phyloP scores from a whole-genome alignment of 441 rosid genomes.

The Syzygium syzygioides region DNA sequence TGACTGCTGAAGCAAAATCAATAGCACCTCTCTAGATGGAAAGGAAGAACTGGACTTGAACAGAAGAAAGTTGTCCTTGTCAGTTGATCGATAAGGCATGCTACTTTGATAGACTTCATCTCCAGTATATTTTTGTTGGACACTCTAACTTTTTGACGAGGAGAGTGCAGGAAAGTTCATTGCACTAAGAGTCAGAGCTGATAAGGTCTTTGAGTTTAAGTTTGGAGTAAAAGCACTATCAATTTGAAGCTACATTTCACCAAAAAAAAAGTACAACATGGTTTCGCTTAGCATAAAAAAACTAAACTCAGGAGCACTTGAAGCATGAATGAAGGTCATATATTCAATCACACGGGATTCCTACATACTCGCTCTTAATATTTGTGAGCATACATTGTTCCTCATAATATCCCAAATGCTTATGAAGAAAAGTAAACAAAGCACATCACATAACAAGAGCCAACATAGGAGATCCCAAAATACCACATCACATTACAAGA shows the following conservation, averaged over 20 bases:
- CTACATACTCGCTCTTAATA: not conserved
- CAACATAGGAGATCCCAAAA: too few species aligned
- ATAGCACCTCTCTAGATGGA: slow-evolving; percentile 48
- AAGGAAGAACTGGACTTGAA: slow-evolving; percentile 55
- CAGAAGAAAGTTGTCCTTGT: slow-evolving; percentile 60
- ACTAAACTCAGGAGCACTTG: not conserved
- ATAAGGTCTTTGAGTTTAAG: slow-evolving; percentile 50
- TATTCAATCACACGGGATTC: not conserved
- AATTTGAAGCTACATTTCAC: slow-evolving; percentile 64
- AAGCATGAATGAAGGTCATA: not conserved
- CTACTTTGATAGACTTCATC: slow-evolving; percentile 62
- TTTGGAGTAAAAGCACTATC: slow-evolving; percentile 71
- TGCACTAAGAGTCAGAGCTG: slow-evolving; percentile 64
- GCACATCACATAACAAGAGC: not conserved
- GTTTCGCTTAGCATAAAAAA: not conserved
- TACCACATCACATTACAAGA: too few species aligned
- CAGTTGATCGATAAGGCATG: slow-evolving; percentile 48
- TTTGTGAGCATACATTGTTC: not conserved
- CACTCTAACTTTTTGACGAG: slow-evolving; percentile 46
- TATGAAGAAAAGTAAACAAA: not conserved
- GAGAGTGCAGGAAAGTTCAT: slow-evolving; percentile 80
- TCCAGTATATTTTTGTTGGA: slow-evolving; percentile 51
- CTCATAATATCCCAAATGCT: not conserved
- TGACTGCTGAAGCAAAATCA: slow-evolving; percentile 87
- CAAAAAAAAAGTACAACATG: not conserved